Base-by-base conservation (phyloP, 163 green algal species). In the Scenedesmus sp. region DNA sequence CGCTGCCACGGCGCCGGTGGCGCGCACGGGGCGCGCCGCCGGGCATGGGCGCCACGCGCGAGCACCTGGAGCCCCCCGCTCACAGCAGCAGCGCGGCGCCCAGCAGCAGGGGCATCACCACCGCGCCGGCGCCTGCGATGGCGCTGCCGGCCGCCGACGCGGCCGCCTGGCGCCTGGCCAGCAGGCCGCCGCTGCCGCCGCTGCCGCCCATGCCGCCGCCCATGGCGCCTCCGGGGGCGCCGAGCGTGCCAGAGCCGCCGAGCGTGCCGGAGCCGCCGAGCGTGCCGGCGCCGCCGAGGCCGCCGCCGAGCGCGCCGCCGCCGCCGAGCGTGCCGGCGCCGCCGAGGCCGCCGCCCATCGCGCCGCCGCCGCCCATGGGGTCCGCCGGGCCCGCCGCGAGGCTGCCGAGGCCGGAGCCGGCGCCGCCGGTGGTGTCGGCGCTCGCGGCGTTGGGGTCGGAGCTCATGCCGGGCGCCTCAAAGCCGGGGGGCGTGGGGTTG, bases 401-500 rank as follows among this genome's bases (percentile, higher is more conserved):
- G 51, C 67, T 76, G 1, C 67, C 67, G 4, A 76, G 33, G 20
- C 67, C 67, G 24, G 67, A 76, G 4, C 67, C 67, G 15, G 67
- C 28, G 1, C 67, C 67, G 1, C 31, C 50, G 10, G 39, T 11
- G 2, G 15, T 39, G 24, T 76, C 67, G 18, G 18, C 24, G 29
- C 29, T 11, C 7, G 34, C 67, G 15, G 67, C 67, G 39, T 65
- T 66, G 7, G 67, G 67, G n/a, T 76, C 67, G 29, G 50, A 65
- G 28, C 22, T 29, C 67, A 65, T 66, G 67, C n/a, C 34, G 28
- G 24, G 26, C n/a, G 20, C 24, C 11, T 39, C 45, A 54, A 33
- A 76, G 9, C 67, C 67, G 28, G 67, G 20, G 7, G 67, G 67
- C 51, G 51, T 18, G 18, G 6, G 0, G n/a, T 66, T 14, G 20